Base-by-base conservation (phyloP, 2,329 filamentous ascomycete species). In the Magnaporthales sp. region DNA sequence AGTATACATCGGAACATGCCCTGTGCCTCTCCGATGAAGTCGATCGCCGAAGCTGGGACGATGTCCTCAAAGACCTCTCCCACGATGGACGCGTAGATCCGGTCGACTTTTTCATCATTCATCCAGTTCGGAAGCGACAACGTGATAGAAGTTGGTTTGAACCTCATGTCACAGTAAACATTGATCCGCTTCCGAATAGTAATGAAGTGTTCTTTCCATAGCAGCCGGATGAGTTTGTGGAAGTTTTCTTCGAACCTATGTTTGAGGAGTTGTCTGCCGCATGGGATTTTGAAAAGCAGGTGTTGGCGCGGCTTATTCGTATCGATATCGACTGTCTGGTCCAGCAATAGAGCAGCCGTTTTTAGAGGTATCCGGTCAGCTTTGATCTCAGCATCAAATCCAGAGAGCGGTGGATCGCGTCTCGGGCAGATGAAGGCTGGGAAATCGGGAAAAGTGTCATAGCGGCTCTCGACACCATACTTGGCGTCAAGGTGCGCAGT, bases 61-160 rank as follows among this genome's bases (percentile, higher is more conserved):
- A 27, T 10, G 62, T 27, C 31, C 7, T 24, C 13, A 15, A 64
- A 64, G 2, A 64, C 62, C 13, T 46, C 15, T 22, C 10, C n/a
- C 1, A 64, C 27, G 8, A 64, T 64, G 22, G 22, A 22, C 10
- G 7, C 15, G 62, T 64, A 64, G 22, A 64, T 64, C 4, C n/a
- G 22, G 9, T 64, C 62, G 13, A 64, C 62, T 24, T 30, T 64
- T 4, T 64, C 62, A 4, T 64, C 62, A n/a, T 64, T 64, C 10
- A 27, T 38, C 62, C 62, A 64, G 13, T 64, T 27, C 9, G 62
- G 62, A 6, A 51, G 7, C 7, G 62, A 46, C 4, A 51, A 6
- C 1, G 62, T 64, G 10, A 64, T 24, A 4, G 62, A 64, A 8
- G 31, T 19, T 8, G 46, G 62, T 13, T n/a, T 13, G 22, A 26